A percentile compares a stretch with the other conserved stretches of the same genome.
These are phyloP conservation scores for Colletotrichum tanaceti DNA, from an alignment of 2,329 filamentous ascomycete genomes.

Conservation along the genomic window DNA sequence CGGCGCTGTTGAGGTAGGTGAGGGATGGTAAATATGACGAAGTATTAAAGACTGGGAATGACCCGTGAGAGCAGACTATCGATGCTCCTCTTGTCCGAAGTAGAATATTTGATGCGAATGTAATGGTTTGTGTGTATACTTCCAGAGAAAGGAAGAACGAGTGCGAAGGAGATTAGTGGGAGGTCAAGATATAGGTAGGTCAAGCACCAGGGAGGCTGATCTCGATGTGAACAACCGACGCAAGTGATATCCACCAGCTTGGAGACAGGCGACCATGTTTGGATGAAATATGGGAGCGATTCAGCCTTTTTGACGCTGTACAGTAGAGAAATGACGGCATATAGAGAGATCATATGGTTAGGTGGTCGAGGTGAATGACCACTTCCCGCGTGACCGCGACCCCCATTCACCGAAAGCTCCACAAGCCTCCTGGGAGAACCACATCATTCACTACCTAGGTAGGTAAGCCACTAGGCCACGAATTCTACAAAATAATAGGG, in stretches of 20 bases:
- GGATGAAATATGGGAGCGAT: background rate
- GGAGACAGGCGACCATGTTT: background rate
- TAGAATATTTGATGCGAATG: too few species aligned
- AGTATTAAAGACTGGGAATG: background rate
- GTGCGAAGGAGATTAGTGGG: background rate
- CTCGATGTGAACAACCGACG: conserved; percentile 4
- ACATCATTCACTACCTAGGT: conserved; percentile 7
- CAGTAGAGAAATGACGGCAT: background rate
- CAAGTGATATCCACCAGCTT: background rate
- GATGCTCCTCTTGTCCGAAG: background rate
- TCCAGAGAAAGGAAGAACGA: background rate
- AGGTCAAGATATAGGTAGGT: background rate
- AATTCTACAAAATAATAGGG: background rate
- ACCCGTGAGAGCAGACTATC: background rate
- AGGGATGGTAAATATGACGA: background rate
- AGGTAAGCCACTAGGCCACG: background rate
- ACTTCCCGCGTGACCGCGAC: conserved; percentile 15
- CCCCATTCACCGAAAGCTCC: conserved; percentile 10
- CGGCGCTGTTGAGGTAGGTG: background rate
- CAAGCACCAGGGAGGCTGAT: background rate
- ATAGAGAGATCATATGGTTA: conserved; percentile 5
- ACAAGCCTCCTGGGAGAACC: conserved; percentile 2
- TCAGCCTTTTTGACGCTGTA: background rate
- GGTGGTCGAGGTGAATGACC: conserved; percentile 14
- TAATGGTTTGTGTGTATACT: background rate